A percentile compares a stretch with the other conserved stretches of the same genome.
Evolutionary conservation across 768 basidiomycete genomes (phyloP).

Genomic region (Scleroderma bovista): DNA sequence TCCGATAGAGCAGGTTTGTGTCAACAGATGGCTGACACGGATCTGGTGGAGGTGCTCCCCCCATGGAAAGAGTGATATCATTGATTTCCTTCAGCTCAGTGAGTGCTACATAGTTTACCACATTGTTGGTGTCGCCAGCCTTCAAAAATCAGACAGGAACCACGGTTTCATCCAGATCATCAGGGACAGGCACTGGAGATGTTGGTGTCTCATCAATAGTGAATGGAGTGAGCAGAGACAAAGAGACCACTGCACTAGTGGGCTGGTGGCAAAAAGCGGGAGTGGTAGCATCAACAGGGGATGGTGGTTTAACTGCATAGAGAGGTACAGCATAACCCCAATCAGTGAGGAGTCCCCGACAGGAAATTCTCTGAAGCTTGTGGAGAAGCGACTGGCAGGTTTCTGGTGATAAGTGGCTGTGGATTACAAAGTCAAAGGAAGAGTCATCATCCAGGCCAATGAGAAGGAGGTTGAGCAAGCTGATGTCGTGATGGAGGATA

Average conservation of each 20-base stretch:
- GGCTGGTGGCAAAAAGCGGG: too few relatives aligned
- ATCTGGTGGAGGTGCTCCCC: neutral
- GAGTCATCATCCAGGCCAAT: neutral
- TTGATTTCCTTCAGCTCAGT: neutral
- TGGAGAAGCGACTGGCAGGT: neutral
- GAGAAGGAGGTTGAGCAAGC: slow-evolving; percentile 7
- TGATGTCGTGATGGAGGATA: slow-evolving; percentile 4
- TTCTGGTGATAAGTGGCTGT: neutral
- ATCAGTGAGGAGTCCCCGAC: slow-evolving; percentile 1
- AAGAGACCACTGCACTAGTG: neutral
- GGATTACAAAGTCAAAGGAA: neutral
- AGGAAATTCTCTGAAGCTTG: neutral
- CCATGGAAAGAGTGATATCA: neutral
- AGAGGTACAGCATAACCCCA: slow-evolving; percentile 3
- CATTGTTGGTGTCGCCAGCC: too few relatives aligned
- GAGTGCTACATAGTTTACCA: neutral
- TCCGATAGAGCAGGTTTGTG: neutral
- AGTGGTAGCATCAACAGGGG: too few relatives aligned
- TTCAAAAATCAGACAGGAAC: too few relatives aligned
- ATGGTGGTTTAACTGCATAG: neutral
- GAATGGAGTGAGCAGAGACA: too few relatives aligned
- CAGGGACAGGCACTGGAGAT: too few relatives aligned
- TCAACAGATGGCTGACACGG: neutral
- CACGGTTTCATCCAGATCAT: too few relatives aligned
- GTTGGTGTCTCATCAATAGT: too few relatives aligned